Evolutionary conservation across 306 rosid genomes (phyloP).

Genomic region (Dryas octopetala): DNA sequence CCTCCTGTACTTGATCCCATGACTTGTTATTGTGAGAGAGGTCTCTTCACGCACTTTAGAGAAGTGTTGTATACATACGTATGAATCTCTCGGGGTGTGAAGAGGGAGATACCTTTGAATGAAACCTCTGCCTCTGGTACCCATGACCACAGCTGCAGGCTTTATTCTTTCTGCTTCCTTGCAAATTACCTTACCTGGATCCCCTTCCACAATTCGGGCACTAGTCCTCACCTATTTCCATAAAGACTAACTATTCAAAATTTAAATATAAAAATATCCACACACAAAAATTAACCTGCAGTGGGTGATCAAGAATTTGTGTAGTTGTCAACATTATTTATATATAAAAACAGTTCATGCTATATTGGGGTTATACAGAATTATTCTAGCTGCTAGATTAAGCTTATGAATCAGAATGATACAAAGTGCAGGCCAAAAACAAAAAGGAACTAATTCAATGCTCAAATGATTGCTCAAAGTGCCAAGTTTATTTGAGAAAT

Average conservation of each 20-base stretch:
- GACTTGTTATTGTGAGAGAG: no score
- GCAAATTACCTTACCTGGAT: conserved; percentile 70
- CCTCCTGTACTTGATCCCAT: no score
- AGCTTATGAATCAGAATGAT: neutral
- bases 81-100: neutral
- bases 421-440: neutral
- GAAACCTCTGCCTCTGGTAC: conserved; percentile 71
- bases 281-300: neutral
- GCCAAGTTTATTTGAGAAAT: neutral
- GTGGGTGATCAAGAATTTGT: neutral
- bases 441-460: neutral
- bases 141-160: conserved; percentile 75
- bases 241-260: neutral
- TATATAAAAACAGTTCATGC: neutral
- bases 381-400: neutral
- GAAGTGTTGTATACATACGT: no score
- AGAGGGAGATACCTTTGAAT: conserved; percentile 50
- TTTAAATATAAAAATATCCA: neutral
- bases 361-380: neutral
- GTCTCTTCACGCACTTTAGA: no score
- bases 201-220: conserved; percentile 76
- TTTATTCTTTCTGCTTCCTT: conserved; percentile 63
- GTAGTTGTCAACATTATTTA: neutral
- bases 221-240: conserved; percentile 56
- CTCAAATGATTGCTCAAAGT: neutral